Conservation (phyloP, 129 eudicot species). For the Ambrosia trifida region DNA sequence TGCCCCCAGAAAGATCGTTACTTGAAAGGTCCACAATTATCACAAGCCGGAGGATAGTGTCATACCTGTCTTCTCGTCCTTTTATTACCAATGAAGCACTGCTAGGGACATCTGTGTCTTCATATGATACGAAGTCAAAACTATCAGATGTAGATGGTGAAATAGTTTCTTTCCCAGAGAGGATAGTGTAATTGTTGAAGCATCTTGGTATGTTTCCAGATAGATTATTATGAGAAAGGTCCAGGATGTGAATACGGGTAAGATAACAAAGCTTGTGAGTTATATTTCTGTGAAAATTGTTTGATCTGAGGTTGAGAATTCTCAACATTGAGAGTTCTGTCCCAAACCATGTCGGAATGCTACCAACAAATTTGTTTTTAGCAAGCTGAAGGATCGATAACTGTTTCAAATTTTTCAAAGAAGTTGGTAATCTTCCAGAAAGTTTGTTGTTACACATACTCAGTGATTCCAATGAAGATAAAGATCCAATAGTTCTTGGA, state of each 20-base stretch:
- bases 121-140: neutral
- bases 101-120: neutral
- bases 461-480: neutral
- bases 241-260: neutral
- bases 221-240: slow-evolving; percentile 12
- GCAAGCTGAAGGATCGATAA: slow-evolving; percentile 4
- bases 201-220: slow-evolving; percentile 25
- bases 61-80: slow-evolving; percentile 22
- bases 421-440: slow-evolving; percentile 4
- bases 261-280: slow-evolving; percentile 10
- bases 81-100: slow-evolving; percentile 25
- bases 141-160: neutral
- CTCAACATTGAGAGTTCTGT: neutral
- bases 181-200: slow-evolving; percentile 17
- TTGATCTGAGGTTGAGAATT: slow-evolving; percentile 10
- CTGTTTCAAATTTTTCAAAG: neutral
- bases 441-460: slow-evolving; percentile 12
- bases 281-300: slow-evolving; percentile 13
- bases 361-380: slow-evolving; percentile 20
- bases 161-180: neutral
- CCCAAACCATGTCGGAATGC: slow-evolving; percentile 25
- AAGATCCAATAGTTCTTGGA: slow-evolving; percentile 17
- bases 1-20: slow-evolving; percentile 27
- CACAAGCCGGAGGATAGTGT: neutral
- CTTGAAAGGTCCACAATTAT: slow-evolving; percentile 32